phyloP scores from a whole-genome alignment of 140 eudicot genomes.

The Bidens hawaiensis region DNA sequence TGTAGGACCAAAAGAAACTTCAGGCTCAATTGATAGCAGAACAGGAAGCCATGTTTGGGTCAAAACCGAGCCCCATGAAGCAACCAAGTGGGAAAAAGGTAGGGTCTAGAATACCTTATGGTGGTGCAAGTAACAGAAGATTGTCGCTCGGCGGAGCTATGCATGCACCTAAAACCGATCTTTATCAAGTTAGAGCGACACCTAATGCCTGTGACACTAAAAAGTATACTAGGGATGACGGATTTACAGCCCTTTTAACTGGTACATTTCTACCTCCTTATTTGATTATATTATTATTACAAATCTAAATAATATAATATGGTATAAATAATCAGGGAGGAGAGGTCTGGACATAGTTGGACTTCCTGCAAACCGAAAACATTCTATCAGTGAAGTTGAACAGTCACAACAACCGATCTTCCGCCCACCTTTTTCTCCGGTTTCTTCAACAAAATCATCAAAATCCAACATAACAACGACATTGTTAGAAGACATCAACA shows the following conservation, averaged over 20 bases:
- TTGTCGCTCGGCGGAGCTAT: conserved; percentile 78
- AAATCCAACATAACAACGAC: conserved; percentile 28
- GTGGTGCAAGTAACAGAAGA: conserved; percentile 63
- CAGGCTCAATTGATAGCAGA: conserved; percentile 87
- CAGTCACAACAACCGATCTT: conserved; percentile 21
- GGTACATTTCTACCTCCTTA: conserved; percentile 34
- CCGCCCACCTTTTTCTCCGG: conserved; percentile 86
- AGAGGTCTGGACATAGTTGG: conserved; percentile 74
- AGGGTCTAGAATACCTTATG: conserved; percentile 50
- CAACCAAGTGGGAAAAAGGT: conserved; percentile 74
- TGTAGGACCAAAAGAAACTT: conserved; percentile 87
- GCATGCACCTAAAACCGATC: conserved; percentile 71
- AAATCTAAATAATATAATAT: too few species aligned
- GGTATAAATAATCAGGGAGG: conserved; percentile 35
- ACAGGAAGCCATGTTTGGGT: conserved; percentile 91
- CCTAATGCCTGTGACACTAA: conserved; percentile 60
- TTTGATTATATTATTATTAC: too few species aligned
- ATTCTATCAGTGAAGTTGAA: conserved; percentile 55
- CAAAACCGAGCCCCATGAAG: conserved; percentile 96
- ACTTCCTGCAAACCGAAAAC: too few species aligned
- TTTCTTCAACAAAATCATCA: conserved; percentile 70
- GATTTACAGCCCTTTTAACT: conserved; percentile 43
- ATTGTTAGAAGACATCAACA: conserved; percentile 49
- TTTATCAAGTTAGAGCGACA: conserved; percentile 56
- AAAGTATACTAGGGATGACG: conserved; percentile 52